Conservation (phyloP, 306 rosid species). For the Citrullus mucosospermus region DNA sequence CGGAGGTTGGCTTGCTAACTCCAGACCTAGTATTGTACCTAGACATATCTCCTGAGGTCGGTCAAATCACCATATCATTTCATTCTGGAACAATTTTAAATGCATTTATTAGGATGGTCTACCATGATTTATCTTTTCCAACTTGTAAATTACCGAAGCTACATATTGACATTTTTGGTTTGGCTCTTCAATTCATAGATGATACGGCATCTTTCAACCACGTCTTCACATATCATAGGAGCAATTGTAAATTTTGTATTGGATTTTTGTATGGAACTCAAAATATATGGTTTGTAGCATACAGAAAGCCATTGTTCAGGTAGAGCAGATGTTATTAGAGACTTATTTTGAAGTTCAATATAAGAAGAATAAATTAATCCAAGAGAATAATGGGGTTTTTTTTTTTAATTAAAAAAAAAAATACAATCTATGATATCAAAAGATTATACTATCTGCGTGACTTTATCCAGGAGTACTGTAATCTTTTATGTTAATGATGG, state of each 20-base stretch:
- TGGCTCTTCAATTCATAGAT: not conserved
- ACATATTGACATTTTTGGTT: not conserved
- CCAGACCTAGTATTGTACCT: conserved; percentile 76
- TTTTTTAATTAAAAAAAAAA: too few species aligned
- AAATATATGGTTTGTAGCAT: not conserved
- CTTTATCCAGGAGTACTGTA: not conserved
- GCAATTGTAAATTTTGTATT: not conserved
- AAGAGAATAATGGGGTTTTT: not conserved
- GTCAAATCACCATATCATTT: not conserved
- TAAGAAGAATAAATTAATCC: not conserved
- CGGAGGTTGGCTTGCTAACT: conserved; percentile 74
- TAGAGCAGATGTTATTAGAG: not conserved
- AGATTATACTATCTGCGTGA: not conserved
- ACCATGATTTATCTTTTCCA: not conserved
- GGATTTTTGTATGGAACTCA: not conserved
- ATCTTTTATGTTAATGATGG: not conserved
- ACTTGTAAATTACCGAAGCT: not conserved
- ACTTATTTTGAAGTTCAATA: not conserved
- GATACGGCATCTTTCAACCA: not conserved
- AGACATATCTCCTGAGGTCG: conserved; percentile 77
- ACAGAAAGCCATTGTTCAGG: not conserved
- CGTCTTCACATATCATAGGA: not conserved
- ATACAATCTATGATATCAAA: not conserved
- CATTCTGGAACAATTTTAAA: not conserved
- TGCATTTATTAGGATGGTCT: not conserved